phyloP scores from a whole-genome alignment of 2,329 filamentous ascomycete genomes.

The Fusarium siculi region DNA sequence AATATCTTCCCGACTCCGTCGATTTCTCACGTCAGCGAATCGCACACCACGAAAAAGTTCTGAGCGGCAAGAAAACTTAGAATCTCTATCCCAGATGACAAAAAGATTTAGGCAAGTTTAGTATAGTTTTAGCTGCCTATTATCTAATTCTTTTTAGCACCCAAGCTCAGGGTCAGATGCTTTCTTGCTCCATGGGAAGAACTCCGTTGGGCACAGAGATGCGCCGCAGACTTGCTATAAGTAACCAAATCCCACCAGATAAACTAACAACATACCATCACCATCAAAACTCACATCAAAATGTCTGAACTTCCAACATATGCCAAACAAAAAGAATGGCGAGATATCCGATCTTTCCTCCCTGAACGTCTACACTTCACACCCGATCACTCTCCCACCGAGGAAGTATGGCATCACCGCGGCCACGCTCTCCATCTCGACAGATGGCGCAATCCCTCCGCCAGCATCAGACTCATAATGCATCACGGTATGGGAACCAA shows the following conservation, averaged over 20 bases:
- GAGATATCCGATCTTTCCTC: neutral
- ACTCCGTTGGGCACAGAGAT: neutral
- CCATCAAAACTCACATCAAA: neutral
- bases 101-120: neutral
- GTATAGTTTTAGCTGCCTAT: too few relatives aligned
- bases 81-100: too few relatives aligned
- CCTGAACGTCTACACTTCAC: slow-evolving; percentile 4
- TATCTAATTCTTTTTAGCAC: neutral
- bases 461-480: neutral
- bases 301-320: slow-evolving; percentile 6
- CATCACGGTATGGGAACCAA: slow-evolving; percentile 20
- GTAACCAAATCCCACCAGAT: too few relatives aligned
- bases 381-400: neutral
- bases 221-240: neutral
- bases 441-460: slow-evolving; percentile 8
- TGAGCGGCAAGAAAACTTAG: neutral
- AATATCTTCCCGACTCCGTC: neutral
- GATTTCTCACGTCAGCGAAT: neutral
- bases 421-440: slow-evolving; percentile 13
- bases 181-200: neutral
- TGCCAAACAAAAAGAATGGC: slow-evolving; percentile 1
- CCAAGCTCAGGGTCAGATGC: neutral
- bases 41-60: neutral
- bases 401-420: slow-evolving; percentile 15
- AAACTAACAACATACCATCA: too few relatives aligned